Evolutionary conservation across 305 asterid species (phyloP).

Genomic region (Fraxinus sp.): DNA sequence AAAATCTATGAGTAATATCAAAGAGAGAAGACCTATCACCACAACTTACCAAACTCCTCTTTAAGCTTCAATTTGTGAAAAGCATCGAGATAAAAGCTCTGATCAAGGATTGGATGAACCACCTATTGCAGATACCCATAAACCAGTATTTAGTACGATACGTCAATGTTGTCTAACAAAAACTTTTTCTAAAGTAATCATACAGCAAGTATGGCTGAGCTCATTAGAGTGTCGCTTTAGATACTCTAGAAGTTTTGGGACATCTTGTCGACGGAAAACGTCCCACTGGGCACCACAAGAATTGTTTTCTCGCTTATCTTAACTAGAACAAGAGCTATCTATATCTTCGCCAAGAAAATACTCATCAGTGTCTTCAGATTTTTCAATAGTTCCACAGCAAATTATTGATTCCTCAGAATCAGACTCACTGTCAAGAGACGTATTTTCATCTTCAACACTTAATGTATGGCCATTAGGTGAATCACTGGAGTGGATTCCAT

Average conservation of each 20-base stretch:
- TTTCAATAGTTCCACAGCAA: constrained; percentile 64
- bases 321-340: constrained; percentile 47
- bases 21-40: background rate
- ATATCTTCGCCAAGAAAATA: constrained; percentile 46
- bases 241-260: constrained; percentile 81
- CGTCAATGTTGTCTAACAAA: constrained; percentile 3
- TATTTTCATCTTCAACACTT: constrained; percentile 38
- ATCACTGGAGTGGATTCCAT: constrained; percentile 48
- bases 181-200: constrained; percentile 18
- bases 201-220: constrained; percentile 59
- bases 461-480: constrained; percentile 36
- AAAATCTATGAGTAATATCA: constrained; percentile 15
- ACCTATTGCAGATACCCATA: constrained; percentile 46
- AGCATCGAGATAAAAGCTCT: constrained; percentile 69
- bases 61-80: constrained; percentile 87
- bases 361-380: constrained; percentile 63
- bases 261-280: constrained; percentile 77
- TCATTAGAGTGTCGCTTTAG: constrained; percentile 69
- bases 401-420: constrained; percentile 68
- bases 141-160: constrained; percentile 5
- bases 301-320: constrained; percentile 40
- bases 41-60: constrained; percentile 82
- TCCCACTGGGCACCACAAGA: constrained; percentile 93
- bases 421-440: constrained; percentile 56
- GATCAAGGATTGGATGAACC: constrained; percentile 94